These are phyloP conservation scores for Cicer judaicum DNA, from an alignment of 306 rosid species.

Conservation along the genomic window DNA sequence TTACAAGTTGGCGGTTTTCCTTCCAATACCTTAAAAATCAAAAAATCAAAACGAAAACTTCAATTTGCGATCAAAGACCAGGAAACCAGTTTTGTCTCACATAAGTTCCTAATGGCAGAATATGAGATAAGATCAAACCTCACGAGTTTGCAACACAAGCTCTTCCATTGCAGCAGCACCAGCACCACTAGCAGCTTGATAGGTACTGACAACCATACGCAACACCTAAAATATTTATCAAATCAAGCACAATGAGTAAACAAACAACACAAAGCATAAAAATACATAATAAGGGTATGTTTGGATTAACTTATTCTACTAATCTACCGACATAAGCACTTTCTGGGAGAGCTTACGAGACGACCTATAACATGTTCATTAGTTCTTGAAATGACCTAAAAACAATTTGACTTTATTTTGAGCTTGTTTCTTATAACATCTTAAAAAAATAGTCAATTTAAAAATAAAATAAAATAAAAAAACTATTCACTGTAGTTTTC, in stretches of 20 bases:
- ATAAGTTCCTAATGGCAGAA: background rate
- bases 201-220: conserved; percentile 96
- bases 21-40: conserved; percentile 63
- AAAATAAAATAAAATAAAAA: too few species aligned
- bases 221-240: conserved; percentile 64
- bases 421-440: too few species aligned
- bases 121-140: conserved; percentile 58
- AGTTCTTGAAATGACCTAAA: too few species aligned
- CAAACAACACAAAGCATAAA: background rate
- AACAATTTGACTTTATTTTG: too few species aligned
- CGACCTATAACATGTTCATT: too few species aligned
- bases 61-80: conserved; percentile 21
- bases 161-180: conserved; percentile 99
- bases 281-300: background rate
- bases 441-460: too few species aligned
- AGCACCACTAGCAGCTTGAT: conserved; percentile 99
- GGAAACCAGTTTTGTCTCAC: background rate
- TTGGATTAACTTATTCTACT: too few species aligned
- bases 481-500: too few species aligned
- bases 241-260: conserved; percentile 28
- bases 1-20: conserved; percentile 86
- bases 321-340: too few species aligned
- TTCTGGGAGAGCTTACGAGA: too few species aligned
- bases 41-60: conserved; percentile 25
- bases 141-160: conserved; percentile 91